Base-by-base conservation (phyloP, 2,329 filamentous ascomycete genomes). In the Bretziella fagacearum region DNA sequence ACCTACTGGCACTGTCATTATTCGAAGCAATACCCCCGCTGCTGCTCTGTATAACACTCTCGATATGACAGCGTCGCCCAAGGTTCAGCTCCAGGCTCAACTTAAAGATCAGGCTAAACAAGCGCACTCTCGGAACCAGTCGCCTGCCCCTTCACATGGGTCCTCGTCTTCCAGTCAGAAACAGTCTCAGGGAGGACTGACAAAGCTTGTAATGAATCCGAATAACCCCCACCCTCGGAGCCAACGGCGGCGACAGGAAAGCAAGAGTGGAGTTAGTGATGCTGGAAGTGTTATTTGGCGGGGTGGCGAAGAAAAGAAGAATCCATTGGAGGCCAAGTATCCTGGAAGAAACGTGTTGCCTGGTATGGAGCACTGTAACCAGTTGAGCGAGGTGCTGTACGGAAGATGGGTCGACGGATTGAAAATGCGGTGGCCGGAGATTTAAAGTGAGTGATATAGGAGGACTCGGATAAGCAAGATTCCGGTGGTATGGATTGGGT, bases 281-380 rank as follows among this genome's bases (percentile, higher is more conserved):
- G 66, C 63, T 55, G 61, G 48, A 4, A 47, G 44, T 32, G 39
- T 47, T 6, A 27, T 47, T 15, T 50, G 48, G 48, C 44, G 48
- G n/a, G 40, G 40, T 6, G 30, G 17, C 13, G 47, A 45, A 10
- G 37, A 47, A 26, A 39, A 46, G 35, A 40, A 67, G 39, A 58
- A 64, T 20, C 60, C 63, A 2, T 53, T 73, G 7, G 67, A 72
- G 54, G 62, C 67, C 13, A 73, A 68, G 54, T 74, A 71, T 46
- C 73, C 73, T 1, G 72, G 71, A 1, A 67, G 69, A 32, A 65
- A 70, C 45, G 58, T 70, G 2, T 63, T 64, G 40, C 72, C 77
- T 1, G 89, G 86, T 2, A 89, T 95, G 84, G 87, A 95, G 62
- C 89, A 95, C 62, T 83, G 81, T 54, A 84, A 85, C 58, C 77